Percentiles rank a stretch among this genome's conserved stretches.
Evolutionary conservation across 768 basidiomycete species (phyloP).

Genomic region (Serendipita sp.): DNA sequence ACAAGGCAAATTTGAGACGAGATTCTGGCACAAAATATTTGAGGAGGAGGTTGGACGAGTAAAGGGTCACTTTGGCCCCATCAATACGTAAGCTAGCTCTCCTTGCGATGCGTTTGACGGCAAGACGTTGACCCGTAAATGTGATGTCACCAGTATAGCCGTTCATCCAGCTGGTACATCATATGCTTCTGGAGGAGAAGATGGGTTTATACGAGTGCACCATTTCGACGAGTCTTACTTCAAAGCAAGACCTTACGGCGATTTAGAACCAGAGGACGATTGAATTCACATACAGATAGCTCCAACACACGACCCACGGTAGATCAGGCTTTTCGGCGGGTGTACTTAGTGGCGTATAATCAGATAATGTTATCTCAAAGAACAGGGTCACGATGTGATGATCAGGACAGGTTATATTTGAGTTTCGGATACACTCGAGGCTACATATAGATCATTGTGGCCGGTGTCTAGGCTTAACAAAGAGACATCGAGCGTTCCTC

Average conservation of each 20-base stretch:
- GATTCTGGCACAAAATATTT: conserved; percentile 95
- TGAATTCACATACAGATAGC: neutral
- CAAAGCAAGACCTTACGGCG: conserved; percentile 80
- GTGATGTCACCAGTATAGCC: conserved; percentile 47
- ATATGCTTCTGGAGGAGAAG: conserved; percentile 93
- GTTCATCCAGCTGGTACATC: conserved; percentile 75
- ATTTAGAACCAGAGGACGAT: conserved; percentile 57
- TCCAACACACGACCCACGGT: too few species aligned
- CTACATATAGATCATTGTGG: neutral
- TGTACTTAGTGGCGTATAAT: neutral
- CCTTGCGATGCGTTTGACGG: neutral
- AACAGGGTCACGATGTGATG: too few species aligned
- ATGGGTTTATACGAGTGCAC: conserved; percentile 83
- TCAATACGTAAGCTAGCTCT: conserved; percentile 65
- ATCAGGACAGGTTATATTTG: neutral
- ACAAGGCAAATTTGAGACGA: conserved; percentile 94
- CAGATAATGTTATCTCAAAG: neutral
- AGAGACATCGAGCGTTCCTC: neutral
- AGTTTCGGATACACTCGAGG: neutral
- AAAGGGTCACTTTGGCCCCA: conserved; percentile 92
- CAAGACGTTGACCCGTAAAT: neutral
- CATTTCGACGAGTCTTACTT: conserved; percentile 93
- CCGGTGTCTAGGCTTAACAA: neutral
- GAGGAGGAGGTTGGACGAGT: conserved; percentile 96
- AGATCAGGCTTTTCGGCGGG: neutral